A percentile compares a stretch with the other conserved stretches of the same genome.
Conservation (phyloP, 129 eudicot species). For the Helianthus tuberosus region DNA sequence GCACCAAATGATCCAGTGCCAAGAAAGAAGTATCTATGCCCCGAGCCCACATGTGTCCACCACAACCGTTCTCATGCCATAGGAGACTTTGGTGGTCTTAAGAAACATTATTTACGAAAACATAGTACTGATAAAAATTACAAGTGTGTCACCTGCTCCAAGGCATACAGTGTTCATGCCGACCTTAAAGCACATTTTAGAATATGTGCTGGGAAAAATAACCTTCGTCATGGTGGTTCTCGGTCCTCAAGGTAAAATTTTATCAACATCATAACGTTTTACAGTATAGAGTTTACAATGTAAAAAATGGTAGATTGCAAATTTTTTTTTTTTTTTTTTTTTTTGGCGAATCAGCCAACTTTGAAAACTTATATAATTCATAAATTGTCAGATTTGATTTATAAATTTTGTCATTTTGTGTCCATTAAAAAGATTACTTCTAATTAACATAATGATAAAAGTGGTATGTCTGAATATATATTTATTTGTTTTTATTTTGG, state of each 20-base stretch:
- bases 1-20: conserved; percentile 26
- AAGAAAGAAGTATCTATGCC: conserved; percentile 50
- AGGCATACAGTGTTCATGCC: conserved; percentile 47
- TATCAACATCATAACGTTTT: too few species aligned
- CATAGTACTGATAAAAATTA: conserved; percentile 49
- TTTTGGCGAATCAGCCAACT: too few species aligned
- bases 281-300: too few species aligned
- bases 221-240: conserved; percentile 19
- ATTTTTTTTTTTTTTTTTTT: too few species aligned
- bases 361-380: too few species aligned
- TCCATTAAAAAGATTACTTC: too few species aligned
- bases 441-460: too few species aligned
- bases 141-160: conserved; percentile 49
- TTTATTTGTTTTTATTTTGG: too few species aligned
- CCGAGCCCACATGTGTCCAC: conserved; percentile 54
- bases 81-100: conserved; percentile 60
- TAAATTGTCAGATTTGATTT: too few species aligned
- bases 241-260: conserved; percentile 47
- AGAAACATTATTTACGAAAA: conserved; percentile 56
- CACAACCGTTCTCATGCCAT: conserved; percentile 51
- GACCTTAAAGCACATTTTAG: conserved; percentile 58
- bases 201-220: conserved; percentile 38
- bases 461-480: too few species aligned
- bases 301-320: too few species aligned
- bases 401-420: too few species aligned